Evolutionary conservation across 2,329 filamentous ascomycete species (phyloP), one percentile per base, ranked within the genome.

Genomic region (Clonostachys chloroleuca): DNA sequence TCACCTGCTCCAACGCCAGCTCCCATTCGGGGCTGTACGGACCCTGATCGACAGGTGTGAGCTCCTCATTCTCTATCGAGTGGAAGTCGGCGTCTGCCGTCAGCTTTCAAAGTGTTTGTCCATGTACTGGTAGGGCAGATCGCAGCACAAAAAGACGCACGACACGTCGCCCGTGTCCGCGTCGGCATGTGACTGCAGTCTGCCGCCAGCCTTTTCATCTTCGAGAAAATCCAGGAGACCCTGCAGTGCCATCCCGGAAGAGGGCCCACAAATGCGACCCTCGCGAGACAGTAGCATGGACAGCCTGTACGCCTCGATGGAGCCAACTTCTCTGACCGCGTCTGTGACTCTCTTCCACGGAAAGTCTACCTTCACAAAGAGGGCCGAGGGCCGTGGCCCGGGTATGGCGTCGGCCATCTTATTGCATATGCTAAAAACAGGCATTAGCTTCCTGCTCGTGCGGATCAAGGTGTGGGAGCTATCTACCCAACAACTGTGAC

Each of bases 71-170:
- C 20, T 62, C 59, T 34, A 81, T 77, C 0, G 69, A 59, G 5
- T 68, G 72, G 55, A 81, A 81, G 9, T 10, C 24, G 42, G 73
- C 60, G 3, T 65, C 62, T 2, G 65, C 52, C 2, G 66, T 70
- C 10, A 83, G 63, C 53, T 80, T 81, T 75, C 67, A 52, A 81
- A 84, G 54, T 84, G 83, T 51, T 78, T 77, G 18, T 72, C 66
- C 40, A 83, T 72, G 49, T 84, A 83, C 56, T 84, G 80, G 51
- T 84, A 84, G 0, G 81, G 81, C 33, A 84, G 52, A 48, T 85
- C 81, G 47, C 80, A 83, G 61, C 80, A 84, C 4, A 83, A 57
- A 57, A 84, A 84, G 1, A 80, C 78, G 41, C 75, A 80, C 49
- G 75, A 67, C 2, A 76, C 64, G 42, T 69, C 62, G 10, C 40